phyloP scores from a whole-genome alignment of 2,329 filamentous ascomycete genomes.

The Alternaria viburni region DNA sequence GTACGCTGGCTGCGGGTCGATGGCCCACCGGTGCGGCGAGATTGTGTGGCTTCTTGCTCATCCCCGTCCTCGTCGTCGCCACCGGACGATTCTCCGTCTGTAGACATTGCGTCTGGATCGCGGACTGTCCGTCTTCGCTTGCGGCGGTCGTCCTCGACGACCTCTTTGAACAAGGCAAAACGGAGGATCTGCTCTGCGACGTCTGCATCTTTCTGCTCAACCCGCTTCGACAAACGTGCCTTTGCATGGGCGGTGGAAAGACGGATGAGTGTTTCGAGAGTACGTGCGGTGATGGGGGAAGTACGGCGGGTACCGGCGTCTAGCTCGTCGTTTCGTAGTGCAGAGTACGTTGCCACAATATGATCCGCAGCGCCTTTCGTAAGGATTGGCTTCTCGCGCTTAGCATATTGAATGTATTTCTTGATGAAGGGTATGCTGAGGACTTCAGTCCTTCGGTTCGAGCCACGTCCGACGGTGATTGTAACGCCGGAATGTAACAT shows the following conservation, averaged over 20 bases:
- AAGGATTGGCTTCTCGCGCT: constrained; percentile 85
- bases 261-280: constrained; percentile 97
- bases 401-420: constrained; percentile 99
- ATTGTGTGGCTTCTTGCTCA: constrained; percentile 36
- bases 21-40: constrained; percentile 48
- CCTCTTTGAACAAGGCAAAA: constrained; percentile 97
- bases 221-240: constrained; percentile 81
- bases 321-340: constrained; percentile 93
- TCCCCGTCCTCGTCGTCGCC: constrained; percentile 68
- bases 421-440: constrained; percentile 98
- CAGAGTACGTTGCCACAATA: constrained; percentile 89
- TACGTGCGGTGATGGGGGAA: constrained; percentile 94
- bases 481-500: constrained; percentile 95
- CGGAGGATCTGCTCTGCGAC: constrained; percentile 88
- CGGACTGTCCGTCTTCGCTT: constrained; percentile 81
- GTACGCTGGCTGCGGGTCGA: constrained; percentile 43
- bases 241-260: constrained; percentile 96
- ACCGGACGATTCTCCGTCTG: constrained; percentile 65
- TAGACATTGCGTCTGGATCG: constrained; percentile 60
- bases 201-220: constrained; percentile 87
- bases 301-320: constrained; percentile 93
- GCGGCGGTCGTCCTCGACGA: constrained; percentile 76
- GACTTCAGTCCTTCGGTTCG: constrained; percentile 81
- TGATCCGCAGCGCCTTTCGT: constrained; percentile 92
- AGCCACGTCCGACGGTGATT: constrained; percentile 73